Evolutionary conservation across 345 rosid genomes (phyloP), one percentile per base, ranked within the genome.

Genomic region (Gossypium turneri): DNA sequence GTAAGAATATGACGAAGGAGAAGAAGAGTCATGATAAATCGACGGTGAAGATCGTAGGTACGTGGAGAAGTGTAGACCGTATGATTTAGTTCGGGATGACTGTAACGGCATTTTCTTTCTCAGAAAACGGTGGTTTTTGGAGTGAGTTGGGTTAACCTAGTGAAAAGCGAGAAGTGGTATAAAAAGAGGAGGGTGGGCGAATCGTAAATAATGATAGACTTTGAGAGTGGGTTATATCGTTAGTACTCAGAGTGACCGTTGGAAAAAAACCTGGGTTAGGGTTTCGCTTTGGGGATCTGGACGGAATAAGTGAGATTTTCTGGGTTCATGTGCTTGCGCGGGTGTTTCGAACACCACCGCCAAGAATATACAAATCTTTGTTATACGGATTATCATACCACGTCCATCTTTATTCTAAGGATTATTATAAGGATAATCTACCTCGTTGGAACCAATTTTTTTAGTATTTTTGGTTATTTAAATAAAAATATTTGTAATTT

Each of bases 1-100:
- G 9, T 86, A 73, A 11, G 87, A 73, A 5, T 90, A 72, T 1
- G 86, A 64, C 2, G 79, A 25, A 17, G 73, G 43, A 11, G 48
- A 25, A 17, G 73, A 47, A 15, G 53, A 63, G 1, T 83, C 34
- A 5, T 75, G 15, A 17, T 43, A 67, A 20, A 48, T 69, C 2
- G 81, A 61, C n/a, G 10, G 19, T 13, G 56, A 7, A 12, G 71
- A 29, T 6, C 22, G 19, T 5, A 4, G 55, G 20, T 4, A 22
- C 38, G 38, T 22, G 19, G n/a, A 66, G n/a, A 12, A 4, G 3
- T 19, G 53, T 66, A 27, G 0, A 19, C 70, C 52, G 34, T 44
- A 0, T 0, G 71, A 67, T 67, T 67, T 67, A 6, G 19, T 67
- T 12, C 55, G 47, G 3, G 56, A 67, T 67, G 71, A 45, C 7